Evolutionary conservation across 805 yeast genomes (phyloP).

Genomic region (Myxozyma nipponensis): DNA sequence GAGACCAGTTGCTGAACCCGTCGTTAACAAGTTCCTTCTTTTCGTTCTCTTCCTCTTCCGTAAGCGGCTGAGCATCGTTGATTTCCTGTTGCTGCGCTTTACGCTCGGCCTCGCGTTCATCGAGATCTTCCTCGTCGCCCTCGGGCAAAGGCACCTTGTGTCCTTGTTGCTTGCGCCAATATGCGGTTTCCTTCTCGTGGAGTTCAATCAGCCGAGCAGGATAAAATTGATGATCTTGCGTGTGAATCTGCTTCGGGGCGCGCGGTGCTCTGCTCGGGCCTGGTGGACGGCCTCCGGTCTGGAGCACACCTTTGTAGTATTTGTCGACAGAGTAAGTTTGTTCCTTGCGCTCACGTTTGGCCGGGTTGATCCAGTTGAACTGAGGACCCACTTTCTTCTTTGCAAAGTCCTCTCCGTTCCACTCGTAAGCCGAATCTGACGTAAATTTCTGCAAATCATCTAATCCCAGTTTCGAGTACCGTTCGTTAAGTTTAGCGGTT

Average conservation of each 20-base stretch:
- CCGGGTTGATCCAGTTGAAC: slow-evolving; percentile 76
- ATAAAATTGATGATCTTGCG: slow-evolving; percentile 88
- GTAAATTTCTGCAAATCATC: slow-evolving; percentile 92
- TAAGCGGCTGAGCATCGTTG: slow-evolving; percentile 70
- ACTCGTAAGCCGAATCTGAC: slow-evolving; percentile 86
- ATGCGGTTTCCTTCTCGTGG: slow-evolving; percentile 76
- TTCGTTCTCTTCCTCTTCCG: slow-evolving; percentile 68
- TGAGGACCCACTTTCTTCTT: slow-evolving; percentile 35
- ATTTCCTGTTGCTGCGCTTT: slow-evolving; percentile 68
- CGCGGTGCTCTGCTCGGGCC: slow-evolving; percentile 55
- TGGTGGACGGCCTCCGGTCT: slow-evolving; percentile 61
- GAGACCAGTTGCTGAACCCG: slow-evolving; percentile 80
- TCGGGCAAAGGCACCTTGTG: slow-evolving; percentile 56
- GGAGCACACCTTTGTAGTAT: slow-evolving; percentile 76
- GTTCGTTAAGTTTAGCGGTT: slow-evolving; percentile 72
- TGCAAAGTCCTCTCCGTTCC: slow-evolving; percentile 91
- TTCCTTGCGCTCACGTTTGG: slow-evolving; percentile 51
- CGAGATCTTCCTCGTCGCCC: slow-evolving; percentile 44
- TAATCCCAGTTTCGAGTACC: slow-evolving; percentile 79
- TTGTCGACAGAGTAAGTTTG: slow-evolving; percentile 84
- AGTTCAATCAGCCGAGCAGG: slow-evolving; percentile 72
- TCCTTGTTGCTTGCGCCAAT: slow-evolving; percentile 63
- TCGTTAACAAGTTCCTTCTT: slow-evolving; percentile 56
- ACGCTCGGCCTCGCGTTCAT: slow-evolving; percentile 47
- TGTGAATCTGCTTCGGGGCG: slow-evolving; percentile 77